A percentile compares a stretch with the other conserved stretches of the same genome.
Evolutionary conservation across 177 flowering plant species (phyloP).

Genomic region (Vitis hybrid): DNA sequence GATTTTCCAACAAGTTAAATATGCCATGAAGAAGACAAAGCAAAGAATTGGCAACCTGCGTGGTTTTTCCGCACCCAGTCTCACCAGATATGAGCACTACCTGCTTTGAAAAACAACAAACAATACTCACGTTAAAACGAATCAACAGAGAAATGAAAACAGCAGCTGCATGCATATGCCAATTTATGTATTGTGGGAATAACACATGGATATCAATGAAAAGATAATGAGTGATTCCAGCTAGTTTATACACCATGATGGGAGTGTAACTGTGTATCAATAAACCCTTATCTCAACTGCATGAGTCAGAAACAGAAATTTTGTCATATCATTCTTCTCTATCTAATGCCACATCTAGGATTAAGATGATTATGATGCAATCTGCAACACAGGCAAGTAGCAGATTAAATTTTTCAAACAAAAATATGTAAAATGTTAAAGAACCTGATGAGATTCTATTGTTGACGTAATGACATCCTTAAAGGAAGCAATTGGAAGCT

Average conservation of each 20-base stretch:
- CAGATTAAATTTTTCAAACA: background rate
- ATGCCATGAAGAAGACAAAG: conserved; percentile 15
- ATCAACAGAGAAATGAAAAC: background rate
- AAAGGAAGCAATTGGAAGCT: conserved; percentile 85
- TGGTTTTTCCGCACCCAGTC: conserved; percentile 99
- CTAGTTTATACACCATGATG: no score
- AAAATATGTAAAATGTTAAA: conserved; percentile 1
- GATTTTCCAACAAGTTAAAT: background rate
- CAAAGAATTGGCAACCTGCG: conserved; percentile 65
- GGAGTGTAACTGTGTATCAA: no score
- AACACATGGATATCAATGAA: no score
- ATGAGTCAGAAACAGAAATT: no score
- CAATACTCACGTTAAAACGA: conserved; percentile 1
- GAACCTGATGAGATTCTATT: conserved; percentile 78
- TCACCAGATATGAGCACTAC: conserved; percentile 95
- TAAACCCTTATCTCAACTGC: no score
- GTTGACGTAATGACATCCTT: conserved; percentile 67
- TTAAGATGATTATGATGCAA: no score
- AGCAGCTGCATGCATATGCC: background rate
- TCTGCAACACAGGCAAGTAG: no score
- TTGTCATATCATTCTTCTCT: no score
- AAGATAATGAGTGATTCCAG: no score
- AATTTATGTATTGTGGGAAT: no score
- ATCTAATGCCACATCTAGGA: no score
- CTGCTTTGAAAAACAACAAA: conserved; percentile 37